These are phyloP conservation scores for Friedmanniomyces endolithicus DNA, from an alignment of 495 filamentous ascomycete genomes.

Conservation along the genomic window DNA sequence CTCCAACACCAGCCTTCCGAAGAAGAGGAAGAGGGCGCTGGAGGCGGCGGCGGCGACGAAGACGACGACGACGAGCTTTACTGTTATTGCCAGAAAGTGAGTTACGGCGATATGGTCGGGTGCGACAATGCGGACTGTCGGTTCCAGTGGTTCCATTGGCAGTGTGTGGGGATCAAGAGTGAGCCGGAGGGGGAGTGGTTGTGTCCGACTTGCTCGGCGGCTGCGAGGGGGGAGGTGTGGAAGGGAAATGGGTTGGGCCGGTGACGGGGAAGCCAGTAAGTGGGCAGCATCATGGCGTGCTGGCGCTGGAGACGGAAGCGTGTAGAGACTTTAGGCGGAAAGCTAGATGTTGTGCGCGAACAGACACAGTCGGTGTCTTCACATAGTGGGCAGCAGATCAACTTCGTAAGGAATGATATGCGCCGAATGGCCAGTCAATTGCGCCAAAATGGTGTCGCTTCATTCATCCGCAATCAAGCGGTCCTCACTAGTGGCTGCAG, in stretches of 20 bases:
- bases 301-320: no score
- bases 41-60: constrained; percentile 60
- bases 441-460: no score
- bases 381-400: no score
- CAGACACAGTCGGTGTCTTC: no score
- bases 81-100: constrained; percentile 83
- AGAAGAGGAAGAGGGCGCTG: constrained; percentile 37
- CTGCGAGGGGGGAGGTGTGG: constrained; percentile 23
- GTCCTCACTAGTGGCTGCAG: background rate
- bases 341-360: no score
- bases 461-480: background rate
- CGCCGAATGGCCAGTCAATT: no score
- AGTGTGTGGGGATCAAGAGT: constrained; percentile 75
- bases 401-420: no score
- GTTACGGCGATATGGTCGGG: constrained; percentile 94
- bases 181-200: constrained; percentile 90
- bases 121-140: constrained; percentile 90
- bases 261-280: no score
- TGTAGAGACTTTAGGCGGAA: no score
- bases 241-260: background rate
- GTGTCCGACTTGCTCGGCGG: constrained; percentile 64
- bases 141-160: constrained; percentile 98
- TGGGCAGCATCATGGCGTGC: no score
- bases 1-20: constrained; percentile 22
- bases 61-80: constrained; percentile 88